phyloP scores from a whole-genome alignment of 1,139 yeast genomes.

The Kluyveromyces marxianus region DNA sequence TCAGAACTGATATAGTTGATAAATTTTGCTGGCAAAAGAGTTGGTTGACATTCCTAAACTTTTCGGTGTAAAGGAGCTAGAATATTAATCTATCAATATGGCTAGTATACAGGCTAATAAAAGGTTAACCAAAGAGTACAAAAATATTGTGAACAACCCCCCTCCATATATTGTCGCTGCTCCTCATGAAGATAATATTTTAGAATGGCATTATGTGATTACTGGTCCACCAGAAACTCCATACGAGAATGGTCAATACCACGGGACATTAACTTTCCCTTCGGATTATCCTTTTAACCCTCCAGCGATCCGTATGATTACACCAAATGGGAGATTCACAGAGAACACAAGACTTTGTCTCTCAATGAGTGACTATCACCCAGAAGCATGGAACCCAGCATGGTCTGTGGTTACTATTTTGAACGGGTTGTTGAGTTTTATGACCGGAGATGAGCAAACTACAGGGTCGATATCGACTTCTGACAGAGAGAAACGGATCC shows the following conservation, averaged over 20 bases:
- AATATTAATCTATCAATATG: constrained; percentile 28
- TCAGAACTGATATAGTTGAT: too few species aligned
- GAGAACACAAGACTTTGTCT: constrained; percentile 75
- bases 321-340: constrained; percentile 78
- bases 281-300: constrained; percentile 88
- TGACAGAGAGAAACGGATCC: constrained; percentile 36
- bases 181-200: constrained; percentile 71
- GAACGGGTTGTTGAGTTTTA: constrained; percentile 77
- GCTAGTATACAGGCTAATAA: constrained; percentile 44
- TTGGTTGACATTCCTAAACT: too few species aligned
- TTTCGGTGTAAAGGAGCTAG: too few species aligned
- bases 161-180: constrained; percentile 79
- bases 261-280: constrained; percentile 80
- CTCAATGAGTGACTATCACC: constrained; percentile 88
- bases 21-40: too few species aligned
- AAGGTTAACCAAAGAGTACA: constrained; percentile 69
- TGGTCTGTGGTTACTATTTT: constrained; percentile 88
- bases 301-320: constrained; percentile 81
- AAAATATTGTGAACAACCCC: constrained; percentile 62
- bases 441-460: constrained; percentile 57
- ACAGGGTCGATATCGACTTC: constrained; percentile 56
- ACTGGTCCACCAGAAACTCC: constrained; percentile 84
- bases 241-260: constrained; percentile 80
- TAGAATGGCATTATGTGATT: constrained; percentile 46
- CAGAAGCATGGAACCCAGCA: constrained; percentile 91